A percentile compares a stretch with the other conserved stretches of the same genome.
Evolutionary conservation across 2,329 filamentous ascomycete genomes (phyloP).

Genomic region (Penicillium sclerotiorum): DNA sequence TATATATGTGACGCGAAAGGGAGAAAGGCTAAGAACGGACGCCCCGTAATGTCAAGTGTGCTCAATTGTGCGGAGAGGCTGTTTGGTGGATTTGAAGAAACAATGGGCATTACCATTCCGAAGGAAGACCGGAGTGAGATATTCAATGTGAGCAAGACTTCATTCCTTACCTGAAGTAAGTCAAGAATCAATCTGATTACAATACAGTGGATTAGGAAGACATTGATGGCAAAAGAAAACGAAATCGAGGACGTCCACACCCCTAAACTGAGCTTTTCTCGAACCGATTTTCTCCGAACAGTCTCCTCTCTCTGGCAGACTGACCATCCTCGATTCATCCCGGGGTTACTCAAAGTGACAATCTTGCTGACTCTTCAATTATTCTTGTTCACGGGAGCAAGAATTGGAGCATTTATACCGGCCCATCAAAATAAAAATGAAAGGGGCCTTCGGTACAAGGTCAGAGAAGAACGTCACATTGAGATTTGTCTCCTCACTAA

Average conservation of each 20-base stretch:
- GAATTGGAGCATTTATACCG: slow-evolving; percentile 18
- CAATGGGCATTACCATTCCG: slow-evolving; percentile 14
- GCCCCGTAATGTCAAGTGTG: slow-evolving; percentile 13
- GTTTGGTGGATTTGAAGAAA: slow-evolving; percentile 19
- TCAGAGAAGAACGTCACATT: slow-evolving; percentile 8
- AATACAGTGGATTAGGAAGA: slow-evolving; percentile 17
- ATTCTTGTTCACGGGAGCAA: slow-evolving; percentile 19
- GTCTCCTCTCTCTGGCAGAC: slow-evolving; percentile 12
- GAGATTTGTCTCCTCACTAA: slow-evolving; percentile 2
- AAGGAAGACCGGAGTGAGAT: slow-evolving; percentile 15
- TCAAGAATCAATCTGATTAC: slow-evolving; percentile 6
- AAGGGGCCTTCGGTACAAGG: slow-evolving; percentile 10
- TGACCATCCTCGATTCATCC: slow-evolving; percentile 15
- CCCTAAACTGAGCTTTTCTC: slow-evolving; percentile 16
- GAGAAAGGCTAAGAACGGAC: slow-evolving; percentile 15
- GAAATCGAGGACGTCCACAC: slow-evolving; percentile 14
- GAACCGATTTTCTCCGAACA: slow-evolving; percentile 13
- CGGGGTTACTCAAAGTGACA: slow-evolving; percentile 17
- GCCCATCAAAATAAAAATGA: slow-evolving; percentile 12
- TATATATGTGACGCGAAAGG: slow-evolving; percentile 10
- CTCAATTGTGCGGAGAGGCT: slow-evolving; percentile 14
- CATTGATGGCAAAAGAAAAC: slow-evolving; percentile 10
- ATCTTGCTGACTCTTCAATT: slow-evolving; percentile 17
- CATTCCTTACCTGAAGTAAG: background rate
- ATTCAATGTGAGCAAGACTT: slow-evolving; percentile 11